A percentile compares a stretch with the other conserved stretches of the same genome.
phyloP scores from a whole-genome alignment of 2,329 filamentous ascomycete genomes.

The Arthrobotrys iridis region DNA sequence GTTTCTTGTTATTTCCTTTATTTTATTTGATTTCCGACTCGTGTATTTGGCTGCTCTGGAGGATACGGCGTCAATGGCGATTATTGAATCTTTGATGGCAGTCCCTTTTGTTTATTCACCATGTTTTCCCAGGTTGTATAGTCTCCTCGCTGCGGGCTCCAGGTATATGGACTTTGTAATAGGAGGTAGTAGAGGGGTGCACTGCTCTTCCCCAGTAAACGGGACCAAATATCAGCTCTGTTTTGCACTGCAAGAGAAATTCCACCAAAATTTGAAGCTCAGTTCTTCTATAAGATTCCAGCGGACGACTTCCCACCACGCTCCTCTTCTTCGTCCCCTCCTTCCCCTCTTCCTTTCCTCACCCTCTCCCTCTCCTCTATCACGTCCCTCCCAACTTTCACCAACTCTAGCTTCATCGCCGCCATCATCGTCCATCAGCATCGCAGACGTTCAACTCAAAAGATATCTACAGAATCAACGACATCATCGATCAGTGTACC shows the following conservation, averaged over 20 bases:
- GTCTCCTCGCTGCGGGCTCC: too few species aligned
- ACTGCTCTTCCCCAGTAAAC: too few species aligned
- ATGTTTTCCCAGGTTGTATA: background rate
- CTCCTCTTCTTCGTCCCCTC: background rate
- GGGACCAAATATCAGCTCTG: background rate
- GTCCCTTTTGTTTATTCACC: background rate
- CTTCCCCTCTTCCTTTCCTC: background rate
- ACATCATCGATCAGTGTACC: background rate
- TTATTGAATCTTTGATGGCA: background rate
- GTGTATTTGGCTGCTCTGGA: background rate
- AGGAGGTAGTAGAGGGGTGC: background rate
- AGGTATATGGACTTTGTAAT: too few species aligned
- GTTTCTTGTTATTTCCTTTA: background rate
- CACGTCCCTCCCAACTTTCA: background rate
- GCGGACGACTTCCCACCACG: background rate
- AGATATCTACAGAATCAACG: background rate
- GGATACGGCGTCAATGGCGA: conserved; percentile 1
- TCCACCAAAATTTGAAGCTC: background rate
- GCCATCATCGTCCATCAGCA: conserved; percentile 18
- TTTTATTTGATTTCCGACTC: background rate
- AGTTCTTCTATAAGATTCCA: too few species aligned
- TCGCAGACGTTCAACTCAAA: background rate
- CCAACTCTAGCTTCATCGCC: background rate
- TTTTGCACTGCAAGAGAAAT: background rate
- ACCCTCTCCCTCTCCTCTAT: background rate